phyloP scores from a whole-genome alignment of 371 early-diverging fungal species.

The Rhizopus delemar region DNA sequence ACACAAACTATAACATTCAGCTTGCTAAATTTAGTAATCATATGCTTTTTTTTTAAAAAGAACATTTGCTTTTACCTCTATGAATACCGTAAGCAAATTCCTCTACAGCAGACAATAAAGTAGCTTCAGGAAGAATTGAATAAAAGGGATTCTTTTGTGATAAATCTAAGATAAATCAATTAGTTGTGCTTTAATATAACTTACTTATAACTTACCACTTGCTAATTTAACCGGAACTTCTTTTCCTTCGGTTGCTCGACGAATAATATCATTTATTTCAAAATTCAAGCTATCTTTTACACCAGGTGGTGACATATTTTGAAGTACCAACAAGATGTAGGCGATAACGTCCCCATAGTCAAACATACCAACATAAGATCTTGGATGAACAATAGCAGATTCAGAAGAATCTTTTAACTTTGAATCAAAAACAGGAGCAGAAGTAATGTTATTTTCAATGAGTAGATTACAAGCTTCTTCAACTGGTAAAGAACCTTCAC shows the following conservation, averaged over 20 bases:
- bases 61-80: slow-evolving; percentile 49
- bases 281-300: slow-evolving; percentile 24
- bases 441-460: slow-evolving; percentile 55
- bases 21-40: slow-evolving; percentile 2
- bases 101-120: slow-evolving; percentile 69
- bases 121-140: slow-evolving; percentile 75
- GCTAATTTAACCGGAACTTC: slow-evolving; percentile 68
- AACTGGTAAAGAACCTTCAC: slow-evolving; percentile 46
- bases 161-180: slow-evolving; percentile 48
- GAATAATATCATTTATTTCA: slow-evolving; percentile 63
- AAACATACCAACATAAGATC: slow-evolving; percentile 80
- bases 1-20: slow-evolving; percentile 55
- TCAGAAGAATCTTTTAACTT: slow-evolving; percentile 3
- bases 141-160: slow-evolving; percentile 87
- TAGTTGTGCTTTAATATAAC: not conserved
- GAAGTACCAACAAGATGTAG: slow-evolving; percentile 43
- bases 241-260: slow-evolving; percentile 55
- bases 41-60: not conserved
- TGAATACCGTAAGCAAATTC: slow-evolving; percentile 80
- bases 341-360: slow-evolving; percentile 78
- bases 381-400: slow-evolving; percentile 27
- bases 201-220: slow-evolving; percentile 38
- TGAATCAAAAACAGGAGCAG: slow-evolving; percentile 78
- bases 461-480: slow-evolving; percentile 52
- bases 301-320: slow-evolving; percentile 30